These are phyloP conservation scores for Giardia muris DNA, from an alignment of 208 protist species.

Conservation along the genomic window DNA sequence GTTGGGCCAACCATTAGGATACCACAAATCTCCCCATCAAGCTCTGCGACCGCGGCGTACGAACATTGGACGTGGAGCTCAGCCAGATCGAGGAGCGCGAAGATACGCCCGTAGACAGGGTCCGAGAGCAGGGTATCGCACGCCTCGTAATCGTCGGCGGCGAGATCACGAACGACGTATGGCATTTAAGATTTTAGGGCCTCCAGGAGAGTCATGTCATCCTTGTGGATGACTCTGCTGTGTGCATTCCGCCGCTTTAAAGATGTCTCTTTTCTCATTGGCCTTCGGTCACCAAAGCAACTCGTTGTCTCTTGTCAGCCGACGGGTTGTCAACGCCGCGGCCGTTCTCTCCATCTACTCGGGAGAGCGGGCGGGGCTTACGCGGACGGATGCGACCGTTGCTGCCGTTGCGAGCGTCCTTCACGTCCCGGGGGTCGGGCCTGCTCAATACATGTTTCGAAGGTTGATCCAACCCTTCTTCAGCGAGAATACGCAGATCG, in stretches of 20 bases:
- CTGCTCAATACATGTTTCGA: no score
- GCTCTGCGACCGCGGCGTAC: conserved; percentile 9
- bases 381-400: no score
- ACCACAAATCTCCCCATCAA: neutral
- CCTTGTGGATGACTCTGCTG: neutral
- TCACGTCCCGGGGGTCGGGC: no score
- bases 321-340: neutral
- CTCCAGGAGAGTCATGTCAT: neutral
- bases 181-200: neutral
- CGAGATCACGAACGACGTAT: conserved; percentile 5
- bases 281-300: neutral
- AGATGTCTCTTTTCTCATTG: neutral
- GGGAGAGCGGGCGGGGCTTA: neutral
- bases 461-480: no score
- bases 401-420: no score
- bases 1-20: neutral
- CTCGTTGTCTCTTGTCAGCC: neutral
- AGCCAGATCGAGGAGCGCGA: neutral
- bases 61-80: neutral
- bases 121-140: neutral
- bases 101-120: neutral
- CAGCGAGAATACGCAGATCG: no score
- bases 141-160: neutral
- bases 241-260: neutral
- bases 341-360: neutral